phyloP scores from a whole-genome alignment of 208 protist genomes.

The Leishmania gerbilli region DNA sequence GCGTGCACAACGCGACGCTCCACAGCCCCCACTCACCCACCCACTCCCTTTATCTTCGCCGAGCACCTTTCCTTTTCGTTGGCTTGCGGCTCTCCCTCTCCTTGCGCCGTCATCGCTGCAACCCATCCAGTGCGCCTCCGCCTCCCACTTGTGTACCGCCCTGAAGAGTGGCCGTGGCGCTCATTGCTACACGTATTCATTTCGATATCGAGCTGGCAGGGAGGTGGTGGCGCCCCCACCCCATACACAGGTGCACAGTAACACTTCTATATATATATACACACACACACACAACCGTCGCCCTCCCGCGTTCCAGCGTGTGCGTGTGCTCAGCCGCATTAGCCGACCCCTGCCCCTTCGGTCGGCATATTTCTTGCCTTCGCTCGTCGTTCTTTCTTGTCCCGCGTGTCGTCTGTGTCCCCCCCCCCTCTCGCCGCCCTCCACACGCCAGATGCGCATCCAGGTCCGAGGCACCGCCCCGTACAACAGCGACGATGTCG shows the following conservation, averaged over 20 bases:
- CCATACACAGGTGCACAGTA: not conserved
- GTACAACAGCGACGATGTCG: conserved; percentile 39
- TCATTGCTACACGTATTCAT: not conserved
- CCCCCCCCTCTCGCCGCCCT: not conserved
- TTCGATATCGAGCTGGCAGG: not conserved
- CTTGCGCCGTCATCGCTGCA: not conserved
- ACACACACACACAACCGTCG: not conserved
- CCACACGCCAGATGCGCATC: conserved; percentile 20
- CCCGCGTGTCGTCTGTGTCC: not conserved
- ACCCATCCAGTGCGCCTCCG: not conserved
- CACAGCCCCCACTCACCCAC: too few species aligned
- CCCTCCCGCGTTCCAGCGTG: not conserved
- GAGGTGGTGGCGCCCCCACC: not conserved
- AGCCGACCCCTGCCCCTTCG: not conserved
- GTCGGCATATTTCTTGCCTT: not conserved
- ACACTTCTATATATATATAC: not conserved
- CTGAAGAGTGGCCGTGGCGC: not conserved
- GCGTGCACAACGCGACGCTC: too few species aligned
- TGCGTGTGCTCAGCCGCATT: not conserved
- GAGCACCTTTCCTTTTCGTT: not conserved
- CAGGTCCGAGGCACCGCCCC: conserved; percentile 19
- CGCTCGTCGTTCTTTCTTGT: not conserved
- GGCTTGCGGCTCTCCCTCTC: not conserved
- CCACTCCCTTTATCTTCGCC: too few species aligned
- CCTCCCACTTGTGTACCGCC: not conserved